phyloP scores from a whole-genome alignment of 1,139 yeast species.

The Meyerozyma guilliermondii region DNA sequence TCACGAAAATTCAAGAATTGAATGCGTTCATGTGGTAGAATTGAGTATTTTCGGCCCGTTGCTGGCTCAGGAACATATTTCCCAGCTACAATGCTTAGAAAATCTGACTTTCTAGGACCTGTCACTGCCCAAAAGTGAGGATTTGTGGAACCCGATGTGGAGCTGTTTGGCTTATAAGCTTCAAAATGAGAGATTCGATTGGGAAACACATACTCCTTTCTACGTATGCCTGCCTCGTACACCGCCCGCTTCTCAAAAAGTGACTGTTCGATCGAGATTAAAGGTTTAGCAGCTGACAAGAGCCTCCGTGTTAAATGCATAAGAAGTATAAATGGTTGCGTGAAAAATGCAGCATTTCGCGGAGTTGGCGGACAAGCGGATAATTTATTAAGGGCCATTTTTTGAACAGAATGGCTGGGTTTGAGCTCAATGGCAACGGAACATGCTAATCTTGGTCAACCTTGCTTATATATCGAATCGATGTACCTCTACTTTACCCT shows the following conservation, averaged over 20 bases:
- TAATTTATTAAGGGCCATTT: not conserved
- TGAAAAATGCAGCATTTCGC: not conserved
- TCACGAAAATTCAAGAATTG: constrained; percentile 63
- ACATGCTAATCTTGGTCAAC: no score
- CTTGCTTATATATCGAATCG: no score
- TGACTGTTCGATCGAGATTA: not conserved
- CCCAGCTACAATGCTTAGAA: constrained; percentile 30
- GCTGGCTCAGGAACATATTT: constrained; percentile 50
- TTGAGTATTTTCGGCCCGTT: constrained; percentile 50
- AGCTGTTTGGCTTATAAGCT: constrained; percentile 14
- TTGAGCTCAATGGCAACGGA: no score
- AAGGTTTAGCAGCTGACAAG: not conserved
- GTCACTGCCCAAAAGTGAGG: constrained; percentile 29
- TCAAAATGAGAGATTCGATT: constrained; percentile 24
- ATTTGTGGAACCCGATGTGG: constrained; percentile 2
- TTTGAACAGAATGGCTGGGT: no score
- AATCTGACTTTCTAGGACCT: constrained; percentile 32
- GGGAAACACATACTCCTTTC: constrained; percentile 12
- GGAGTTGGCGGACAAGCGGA: not conserved
- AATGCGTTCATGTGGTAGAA: constrained; percentile 26
- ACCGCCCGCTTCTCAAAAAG: not conserved
- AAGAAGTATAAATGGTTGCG: not conserved
- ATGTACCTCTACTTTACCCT: no score
- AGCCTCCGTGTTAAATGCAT: not conserved
- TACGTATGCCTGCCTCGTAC: not conserved